phyloP scores from a whole-genome alignment of 2,329 filamentous ascomycete species.

The Botrytis elliptica region DNA sequence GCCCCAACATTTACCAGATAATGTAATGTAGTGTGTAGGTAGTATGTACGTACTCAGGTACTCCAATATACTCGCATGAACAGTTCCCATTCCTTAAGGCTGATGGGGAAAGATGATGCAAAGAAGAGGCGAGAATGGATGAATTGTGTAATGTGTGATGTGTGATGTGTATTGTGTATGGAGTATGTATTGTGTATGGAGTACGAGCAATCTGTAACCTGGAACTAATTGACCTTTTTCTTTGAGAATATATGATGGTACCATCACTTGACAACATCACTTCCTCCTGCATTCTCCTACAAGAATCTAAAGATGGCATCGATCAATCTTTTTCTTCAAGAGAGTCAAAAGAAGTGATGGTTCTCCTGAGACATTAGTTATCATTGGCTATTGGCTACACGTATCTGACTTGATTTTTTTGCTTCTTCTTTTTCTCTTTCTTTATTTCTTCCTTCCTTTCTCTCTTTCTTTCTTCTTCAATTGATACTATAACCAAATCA shows the following conservation, averaged over 20 bases:
- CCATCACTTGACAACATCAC: neutral
- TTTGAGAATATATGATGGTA: neutral
- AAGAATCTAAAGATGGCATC: neutral
- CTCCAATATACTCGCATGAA: neutral
- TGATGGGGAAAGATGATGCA: constrained; percentile 7
- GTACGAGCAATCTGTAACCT: neutral
- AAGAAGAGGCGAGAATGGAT: neutral
- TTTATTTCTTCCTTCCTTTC: neutral
- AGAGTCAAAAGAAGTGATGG: neutral
- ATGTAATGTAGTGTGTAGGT: neutral
- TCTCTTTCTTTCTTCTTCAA: neutral
- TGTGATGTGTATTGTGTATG: neutral
- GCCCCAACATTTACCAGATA: neutral
- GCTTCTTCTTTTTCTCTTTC: neutral
- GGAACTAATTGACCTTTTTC: neutral
- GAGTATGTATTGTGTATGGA: neutral
- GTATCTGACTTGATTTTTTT: neutral
- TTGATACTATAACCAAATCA: neutral
- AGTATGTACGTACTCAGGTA: neutral
- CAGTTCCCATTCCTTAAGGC: constrained; percentile 2
- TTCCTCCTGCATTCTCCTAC: neutral
- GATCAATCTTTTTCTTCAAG: neutral
- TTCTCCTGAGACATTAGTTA: neutral
- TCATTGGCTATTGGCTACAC: neutral
- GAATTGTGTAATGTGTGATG: neutral